Base-by-base conservation (phyloP, 208 protist genomes). In the Willaertia magna region DNA sequence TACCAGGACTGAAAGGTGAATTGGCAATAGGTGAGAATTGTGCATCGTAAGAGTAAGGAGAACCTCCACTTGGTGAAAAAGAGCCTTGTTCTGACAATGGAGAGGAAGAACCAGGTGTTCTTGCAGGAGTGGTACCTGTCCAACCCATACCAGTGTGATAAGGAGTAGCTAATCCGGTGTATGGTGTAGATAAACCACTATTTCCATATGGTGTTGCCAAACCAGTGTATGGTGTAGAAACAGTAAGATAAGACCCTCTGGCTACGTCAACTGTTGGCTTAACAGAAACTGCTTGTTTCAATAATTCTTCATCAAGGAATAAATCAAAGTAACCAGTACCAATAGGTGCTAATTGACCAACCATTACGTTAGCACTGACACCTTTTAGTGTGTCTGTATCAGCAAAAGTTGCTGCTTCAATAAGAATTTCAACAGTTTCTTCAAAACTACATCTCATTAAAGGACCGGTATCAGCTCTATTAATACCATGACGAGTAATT, bases 371-470 rank as follows among this genome's bases (percentile, higher is more conserved):
- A 75, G 98, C 96, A 55, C 96, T 97, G 7, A 99, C 96, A 85
- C 98, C 98, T 18, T 90, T 91, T 44, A 99, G 88, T 34, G 93
- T 88, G 92, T 99, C 98, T 18, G 83, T 85, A 89, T 99, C 96
- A 26, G 94, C 92, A 90, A 98, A 98, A 6, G 92, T 92, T 34
- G 98, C 98, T 2, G 98, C 98, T 55, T 97, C 93, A 89, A 99
- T 95, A 18, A 99, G 93, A 74, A 99, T 97, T 85, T 99, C 99
- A 11, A 99, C 97, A 34, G 98, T 99, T 93, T 99, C 96, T 93
- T 99, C 99, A 90, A 99, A 99, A 26, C 98, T 99, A 90, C 93
- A 96, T 74, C 97, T 92, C 95, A 99, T 99, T 30, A 99, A 87
- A 11, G 97, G 94, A 81, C 98, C 97, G 20, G 96, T 97, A 49